Base-by-base conservation (phyloP, 2,329 filamentous ascomycete genomes). In the Purpureocillium takamizusanense region DNA sequence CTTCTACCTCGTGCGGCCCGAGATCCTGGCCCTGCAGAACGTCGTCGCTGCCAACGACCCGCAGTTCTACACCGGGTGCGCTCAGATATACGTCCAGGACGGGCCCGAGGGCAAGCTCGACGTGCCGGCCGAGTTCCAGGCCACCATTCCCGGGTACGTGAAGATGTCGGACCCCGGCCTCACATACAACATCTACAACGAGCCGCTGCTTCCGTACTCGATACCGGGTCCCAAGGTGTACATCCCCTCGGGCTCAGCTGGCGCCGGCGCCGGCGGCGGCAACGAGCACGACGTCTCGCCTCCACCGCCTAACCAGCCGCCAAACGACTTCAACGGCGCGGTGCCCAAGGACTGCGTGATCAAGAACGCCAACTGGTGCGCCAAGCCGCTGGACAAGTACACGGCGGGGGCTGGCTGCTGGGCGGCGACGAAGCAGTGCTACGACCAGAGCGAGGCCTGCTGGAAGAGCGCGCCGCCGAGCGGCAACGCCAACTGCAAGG, bases 51-150 rank as follows among this genome's bases (percentile, higher is more conserved):
- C 21, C 21, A 5, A 61, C 8, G 70, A 81, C 41, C 77, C 83
- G n/a, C 82, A 88, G 56, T 84, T 84, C 61, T 88, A 83, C 55
- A 64, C 74, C 37, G 78, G 80, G 37, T 88, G 83, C 55, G 81
- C 80, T 2, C 83, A 88, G 58, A 66, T 87, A 45, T 83, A 75
- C 52, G 57, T 88, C 35, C 51, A 75, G 38, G 55, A 56, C 39
- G 59, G 53, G 23, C 69, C 69, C 34, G 54, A 59, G 1, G 70
- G 65, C 7, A 57, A 64, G 36, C 60, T 75, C 0, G 55, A 66
- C 12, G 42, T 49, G 28, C 46, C 47, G n/a, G 14, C 17, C 15
- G 40, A 27, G 15, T 11, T 30, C 14, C 15, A 30, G 23, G 78
- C 81, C 41, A 69, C 65, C 37, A 86, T 87, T 43, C 83, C 82